Percentiles rank a stretch among this genome's conserved stretches.
Conservation (phyloP, 2,329 filamentous ascomycete genomes). For the Diplocarpon mali region DNA sequence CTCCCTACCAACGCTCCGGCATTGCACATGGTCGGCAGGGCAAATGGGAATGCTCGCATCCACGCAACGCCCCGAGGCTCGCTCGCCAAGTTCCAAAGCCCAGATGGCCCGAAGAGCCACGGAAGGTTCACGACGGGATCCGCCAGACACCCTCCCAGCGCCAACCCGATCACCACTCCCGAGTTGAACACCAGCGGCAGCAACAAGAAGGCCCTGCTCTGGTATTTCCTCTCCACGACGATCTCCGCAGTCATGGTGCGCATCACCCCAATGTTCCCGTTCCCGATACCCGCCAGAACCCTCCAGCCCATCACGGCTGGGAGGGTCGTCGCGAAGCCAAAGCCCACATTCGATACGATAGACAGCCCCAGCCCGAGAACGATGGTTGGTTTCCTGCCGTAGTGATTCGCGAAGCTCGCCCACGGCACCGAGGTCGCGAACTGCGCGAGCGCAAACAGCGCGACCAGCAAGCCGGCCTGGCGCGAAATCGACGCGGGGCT, state of each 20-base stretch:
- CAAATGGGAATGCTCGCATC: constrained; percentile 32
- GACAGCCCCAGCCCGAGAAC: constrained; percentile 57
- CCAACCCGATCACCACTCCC: constrained; percentile 24
- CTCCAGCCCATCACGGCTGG: constrained; percentile 49
- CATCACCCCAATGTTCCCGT: constrained; percentile 65
- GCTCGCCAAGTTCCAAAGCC: constrained; percentile 27
- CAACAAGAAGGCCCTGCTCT: constrained; percentile 39
- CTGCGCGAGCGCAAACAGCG: constrained; percentile 70
- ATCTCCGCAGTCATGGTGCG: constrained; percentile 64
- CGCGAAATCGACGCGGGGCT: constrained; percentile 47
- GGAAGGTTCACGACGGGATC: constrained; percentile 30
- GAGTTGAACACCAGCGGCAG: constrained; percentile 56
- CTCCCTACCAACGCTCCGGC: constrained; percentile 21
- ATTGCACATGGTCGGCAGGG: constrained; percentile 32
- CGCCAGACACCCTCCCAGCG: constrained; percentile 32
- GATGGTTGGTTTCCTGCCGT: constrained; percentile 68
- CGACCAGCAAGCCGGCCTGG: constrained; percentile 68
- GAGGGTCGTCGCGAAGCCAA: constrained; percentile 57
- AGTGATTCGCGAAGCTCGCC: constrained; percentile 57
- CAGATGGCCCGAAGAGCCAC: constrained; percentile 31
- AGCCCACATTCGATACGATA: constrained; percentile 47
- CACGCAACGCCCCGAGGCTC: constrained; percentile 29
- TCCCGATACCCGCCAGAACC: constrained; percentile 63
- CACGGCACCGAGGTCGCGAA: constrained; percentile 75
- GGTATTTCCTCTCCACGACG: constrained; percentile 60